Percentiles rank a stretch among this genome's conserved stretches.
These are phyloP conservation scores for Cercospora brassicicola DNA, from an alignment of 2,329 filamentous ascomycete species.

Conservation along the genomic window DNA sequence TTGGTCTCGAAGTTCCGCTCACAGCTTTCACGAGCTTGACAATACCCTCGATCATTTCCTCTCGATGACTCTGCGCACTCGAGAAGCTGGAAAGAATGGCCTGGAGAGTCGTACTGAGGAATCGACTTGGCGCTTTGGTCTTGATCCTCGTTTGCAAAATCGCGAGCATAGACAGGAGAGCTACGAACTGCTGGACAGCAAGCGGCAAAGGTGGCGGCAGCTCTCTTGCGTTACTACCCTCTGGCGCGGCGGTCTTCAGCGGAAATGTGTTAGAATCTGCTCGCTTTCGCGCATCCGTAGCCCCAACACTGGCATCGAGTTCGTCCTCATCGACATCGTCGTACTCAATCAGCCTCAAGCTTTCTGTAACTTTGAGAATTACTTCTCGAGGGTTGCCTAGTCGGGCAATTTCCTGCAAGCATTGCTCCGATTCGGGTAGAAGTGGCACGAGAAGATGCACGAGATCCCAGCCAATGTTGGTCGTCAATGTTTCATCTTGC, in stretches of 20 bases:
- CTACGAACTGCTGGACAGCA: conserved; percentile 61
- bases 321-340: conserved; percentile 55
- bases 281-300: conserved; percentile 20
- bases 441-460: conserved; percentile 71
- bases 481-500: conserved; percentile 66
- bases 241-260: conserved; percentile 31
- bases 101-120: conserved; percentile 73
- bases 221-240: conserved; percentile 34
- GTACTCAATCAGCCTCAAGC: conserved; percentile 62
- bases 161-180: conserved; percentile 68
- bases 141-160: conserved; percentile 73
- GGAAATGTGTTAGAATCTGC: conserved; percentile 34
- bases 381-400: conserved; percentile 80
- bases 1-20: conserved; percentile 65
- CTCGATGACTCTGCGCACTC: conserved; percentile 54
- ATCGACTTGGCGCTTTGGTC: conserved; percentile 75
- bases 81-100: conserved; percentile 68
- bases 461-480: conserved; percentile 81
- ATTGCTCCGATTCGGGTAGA: conserved; percentile 64
- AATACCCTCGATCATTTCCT: conserved; percentile 68
- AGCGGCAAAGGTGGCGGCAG: conserved; percentile 41
- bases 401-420: conserved; percentile 71
- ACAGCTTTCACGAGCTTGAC: conserved; percentile 70
- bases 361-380: conserved; percentile 76
- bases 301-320: background rate